Evolutionary conservation across 2,329 filamentous ascomycete species (phyloP), one percentile per base, ranked within the genome.

Genomic region (Colletotrichum sp.): DNA sequence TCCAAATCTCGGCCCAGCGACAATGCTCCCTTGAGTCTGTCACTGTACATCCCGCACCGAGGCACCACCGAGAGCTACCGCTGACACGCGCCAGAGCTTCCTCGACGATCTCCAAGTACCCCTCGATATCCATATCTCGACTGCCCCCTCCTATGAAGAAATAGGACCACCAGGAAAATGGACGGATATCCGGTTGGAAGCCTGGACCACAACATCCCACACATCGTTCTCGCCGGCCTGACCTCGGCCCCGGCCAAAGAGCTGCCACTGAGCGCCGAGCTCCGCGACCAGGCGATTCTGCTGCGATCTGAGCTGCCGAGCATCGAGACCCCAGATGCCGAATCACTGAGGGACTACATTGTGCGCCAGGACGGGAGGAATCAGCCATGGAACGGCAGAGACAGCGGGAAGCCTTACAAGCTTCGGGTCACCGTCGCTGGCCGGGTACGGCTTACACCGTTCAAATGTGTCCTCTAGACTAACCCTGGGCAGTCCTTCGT

Each of bases 191-290:
- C 94, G 70, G 84, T 87, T 74, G 94, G 93, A 84, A 98, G 96
- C 87, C 89, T 98, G 84, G 92, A 93, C 83, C 96, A 97, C 86
- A 97, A 97, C 85, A 90, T 97, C 80, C 96, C 96, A 43, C 90
- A 98, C 73, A 86, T 98, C 76, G 88, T 97, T 62, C 90, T 98
- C 39, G 95, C 95, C 48, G 97, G 96, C 15, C 89, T 98, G 7
- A 77, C 83, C 85, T 81, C 82, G 82, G 78, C 80, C 75, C 60
- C 86, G 84, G 80, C 82, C 30, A 78, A 88, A 78, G 81, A 87
- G 78, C 83, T 87, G 74, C 81, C 85, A 69, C 79, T 87, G 66
- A 85, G 89, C 78, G 86, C 86, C 62, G 88, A 88, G 68, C 87
- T 94, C 55, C 88, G 90, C 80, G 90, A 91, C 75, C 86, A 88